Evolutionary conservation across 495 filamentous ascomycete genomes (phyloP).

Genomic region (Bombardia bombarda): DNA sequence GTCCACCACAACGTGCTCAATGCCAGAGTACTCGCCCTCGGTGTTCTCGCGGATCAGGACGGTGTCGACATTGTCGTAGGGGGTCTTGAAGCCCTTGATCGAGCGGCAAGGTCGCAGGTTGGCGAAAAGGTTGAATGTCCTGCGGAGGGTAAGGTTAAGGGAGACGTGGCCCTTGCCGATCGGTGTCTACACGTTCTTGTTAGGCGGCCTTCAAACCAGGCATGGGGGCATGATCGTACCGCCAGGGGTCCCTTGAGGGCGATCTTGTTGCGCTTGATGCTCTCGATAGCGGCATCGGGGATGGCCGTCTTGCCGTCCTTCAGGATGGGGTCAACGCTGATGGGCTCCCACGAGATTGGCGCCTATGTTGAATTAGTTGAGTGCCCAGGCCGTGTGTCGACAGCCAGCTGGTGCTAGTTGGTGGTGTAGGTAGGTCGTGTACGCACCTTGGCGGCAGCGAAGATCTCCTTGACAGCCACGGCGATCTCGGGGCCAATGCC

Average conservation of each 20-base stretch:
- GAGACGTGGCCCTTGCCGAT: conserved; percentile 99
- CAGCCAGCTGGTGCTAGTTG: too few relatives aligned
- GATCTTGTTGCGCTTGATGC: conserved; percentile 85
- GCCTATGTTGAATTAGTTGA: conserved; percentile 42
- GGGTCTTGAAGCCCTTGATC: conserved; percentile 94
- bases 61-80: conserved; percentile 96
- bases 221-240: conserved; percentile 44
- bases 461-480: conserved; percentile 96
- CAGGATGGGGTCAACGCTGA: conserved; percentile 87
- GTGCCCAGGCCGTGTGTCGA: too few relatives aligned
- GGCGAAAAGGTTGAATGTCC: conserved; percentile 99
- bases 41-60: conserved; percentile 99
- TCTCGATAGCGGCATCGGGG: conserved; percentile 77
- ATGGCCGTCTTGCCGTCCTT: conserved; percentile 93
- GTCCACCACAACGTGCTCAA: conserved; percentile 97
- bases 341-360: conserved; percentile 92
- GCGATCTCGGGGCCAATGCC: conserved; percentile 97
- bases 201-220: conserved; percentile 3
- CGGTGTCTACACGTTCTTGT: conserved; percentile 61
- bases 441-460: conserved; percentile 82
- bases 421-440: too few relatives aligned
- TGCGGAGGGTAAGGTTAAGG: conserved; percentile 93
- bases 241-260: conserved; percentile 96
- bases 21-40: conserved; percentile 98
- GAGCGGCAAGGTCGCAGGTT: conserved; percentile 97